Evolutionary conservation across 2,329 filamentous ascomycete species (phyloP).

Genomic region (Penicillium sp.): DNA sequence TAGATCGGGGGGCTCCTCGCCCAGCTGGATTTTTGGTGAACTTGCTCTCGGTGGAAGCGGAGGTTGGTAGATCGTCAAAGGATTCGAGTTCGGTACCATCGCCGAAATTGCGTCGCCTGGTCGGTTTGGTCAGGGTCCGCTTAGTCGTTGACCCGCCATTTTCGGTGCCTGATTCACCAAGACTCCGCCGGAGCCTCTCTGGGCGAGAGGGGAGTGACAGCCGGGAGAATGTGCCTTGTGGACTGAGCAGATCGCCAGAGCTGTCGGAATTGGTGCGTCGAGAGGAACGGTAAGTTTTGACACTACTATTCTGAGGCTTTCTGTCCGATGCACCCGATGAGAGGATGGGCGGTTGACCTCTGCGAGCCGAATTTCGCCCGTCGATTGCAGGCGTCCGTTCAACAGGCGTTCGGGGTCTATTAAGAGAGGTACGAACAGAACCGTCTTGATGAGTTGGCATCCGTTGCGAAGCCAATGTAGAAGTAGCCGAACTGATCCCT

Average conservation of each 20-base stretch:
- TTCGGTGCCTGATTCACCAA: slow-evolving; percentile 54
- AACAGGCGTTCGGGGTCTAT: slow-evolving; percentile 70
- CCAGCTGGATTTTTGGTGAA: slow-evolving; percentile 79
- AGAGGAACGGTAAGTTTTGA: slow-evolving; percentile 71
- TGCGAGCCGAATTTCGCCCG: slow-evolving; percentile 53
- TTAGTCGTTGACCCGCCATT: slow-evolving; percentile 60
- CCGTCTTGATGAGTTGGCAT: slow-evolving; percentile 46
- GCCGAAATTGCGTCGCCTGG: slow-evolving; percentile 74
- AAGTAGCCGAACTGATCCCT: slow-evolving; percentile 42
- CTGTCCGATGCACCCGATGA: slow-evolving; percentile 73
- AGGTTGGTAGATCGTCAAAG: slow-evolving; percentile 94
- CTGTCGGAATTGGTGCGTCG: slow-evolving; percentile 83
- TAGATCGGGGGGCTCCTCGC: slow-evolving; percentile 67
- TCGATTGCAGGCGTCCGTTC: slow-evolving; percentile 56
- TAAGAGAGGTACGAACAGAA: slow-evolving; percentile 34
- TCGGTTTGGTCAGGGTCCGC: slow-evolving; percentile 74
- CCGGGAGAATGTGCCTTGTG: slow-evolving; percentile 47
- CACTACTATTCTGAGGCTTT: slow-evolving; percentile 76
- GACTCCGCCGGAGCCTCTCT: slow-evolving; percentile 53
- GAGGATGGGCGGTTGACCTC: slow-evolving; percentile 72
- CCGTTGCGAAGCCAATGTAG: slow-evolving; percentile 39
- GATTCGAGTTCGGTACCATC: slow-evolving; percentile 89
- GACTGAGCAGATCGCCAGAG: slow-evolving; percentile 52
- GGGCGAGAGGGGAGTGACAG: slow-evolving; percentile 48
- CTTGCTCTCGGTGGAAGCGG: slow-evolving; percentile 75